Conservation (phyloP, 2,329 filamentous ascomycete genomes). For the Aquanectria penicillioides region DNA sequence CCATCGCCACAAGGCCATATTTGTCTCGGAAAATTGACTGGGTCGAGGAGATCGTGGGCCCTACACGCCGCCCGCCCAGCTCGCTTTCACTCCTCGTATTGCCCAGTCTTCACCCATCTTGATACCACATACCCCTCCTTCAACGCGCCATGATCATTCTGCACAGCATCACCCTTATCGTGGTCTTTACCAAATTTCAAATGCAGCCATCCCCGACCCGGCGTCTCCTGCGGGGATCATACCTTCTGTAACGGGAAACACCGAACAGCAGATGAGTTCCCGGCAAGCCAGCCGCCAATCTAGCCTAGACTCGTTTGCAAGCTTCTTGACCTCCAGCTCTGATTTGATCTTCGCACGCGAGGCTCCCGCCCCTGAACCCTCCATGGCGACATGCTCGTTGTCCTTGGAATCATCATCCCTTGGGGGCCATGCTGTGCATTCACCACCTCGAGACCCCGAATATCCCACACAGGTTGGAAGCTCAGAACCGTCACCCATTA, state of each 20-base stretch:
- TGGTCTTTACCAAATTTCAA: slow-evolving; percentile 21
- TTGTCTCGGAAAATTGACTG: slow-evolving; percentile 67
- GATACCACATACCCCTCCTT: slow-evolving; percentile 3
- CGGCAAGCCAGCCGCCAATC: slow-evolving; percentile 21
- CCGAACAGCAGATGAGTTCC: slow-evolving; percentile 8
- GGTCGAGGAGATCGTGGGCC: slow-evolving; percentile 43
- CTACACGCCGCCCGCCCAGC: slow-evolving; percentile 26
- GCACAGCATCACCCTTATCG: background rate
- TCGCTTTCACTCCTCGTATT: slow-evolving; percentile 44
- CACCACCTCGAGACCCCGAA: background rate
- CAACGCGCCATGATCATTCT: slow-evolving; percentile 10
- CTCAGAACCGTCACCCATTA: slow-evolving; percentile 12
- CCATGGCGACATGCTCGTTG: background rate
- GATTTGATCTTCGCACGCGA: slow-evolving; percentile 27
- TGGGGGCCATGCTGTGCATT: background rate
- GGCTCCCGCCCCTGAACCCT: slow-evolving; percentile 10
- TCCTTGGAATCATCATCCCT: background rate
- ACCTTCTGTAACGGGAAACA: slow-evolving; percentile 8
- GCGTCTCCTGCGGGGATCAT: slow-evolving; percentile 10
- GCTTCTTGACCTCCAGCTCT: slow-evolving; percentile 36
- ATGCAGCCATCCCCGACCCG: slow-evolving; percentile 9
- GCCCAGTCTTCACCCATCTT: slow-evolving; percentile 47
- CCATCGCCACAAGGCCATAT: slow-evolving; percentile 83
- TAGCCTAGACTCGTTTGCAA: slow-evolving; percentile 33
- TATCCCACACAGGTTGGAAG: background rate